phyloP scores from a whole-genome alignment of 2,329 filamentous ascomycete species.

The Plenodomus tracheiphilus region DNA sequence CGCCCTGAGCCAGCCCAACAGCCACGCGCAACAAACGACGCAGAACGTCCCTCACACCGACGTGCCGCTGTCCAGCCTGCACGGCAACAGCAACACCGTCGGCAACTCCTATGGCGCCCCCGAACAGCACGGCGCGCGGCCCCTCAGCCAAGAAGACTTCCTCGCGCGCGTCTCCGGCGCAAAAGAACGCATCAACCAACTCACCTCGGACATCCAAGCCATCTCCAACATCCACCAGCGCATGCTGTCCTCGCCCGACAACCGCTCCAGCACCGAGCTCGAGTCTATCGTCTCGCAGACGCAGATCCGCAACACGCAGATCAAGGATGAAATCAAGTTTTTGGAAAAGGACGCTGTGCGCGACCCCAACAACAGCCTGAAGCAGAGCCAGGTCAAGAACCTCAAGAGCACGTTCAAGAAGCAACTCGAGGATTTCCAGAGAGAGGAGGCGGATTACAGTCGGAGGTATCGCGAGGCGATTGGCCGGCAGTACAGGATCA shows the following conservation, averaged over 20 bases:
- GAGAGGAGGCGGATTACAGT: slow-evolving; percentile 72
- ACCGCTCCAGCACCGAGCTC: slow-evolving; percentile 56
- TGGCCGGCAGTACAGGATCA: slow-evolving; percentile 77
- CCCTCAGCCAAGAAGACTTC: slow-evolving; percentile 68
- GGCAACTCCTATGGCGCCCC: slow-evolving; percentile 35
- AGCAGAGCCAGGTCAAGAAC: slow-evolving; percentile 69
- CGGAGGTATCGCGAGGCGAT: slow-evolving; percentile 77
- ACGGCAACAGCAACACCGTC: neutral
- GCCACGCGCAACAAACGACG: slow-evolving; percentile 19
- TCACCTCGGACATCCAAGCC: slow-evolving; percentile 68
- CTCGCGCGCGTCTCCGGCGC: slow-evolving; percentile 67
- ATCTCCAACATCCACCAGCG: slow-evolving; percentile 74
- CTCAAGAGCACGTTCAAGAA: slow-evolving; percentile 74
- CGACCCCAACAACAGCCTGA: slow-evolving; percentile 66
- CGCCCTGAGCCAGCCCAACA: slow-evolving; percentile 15
- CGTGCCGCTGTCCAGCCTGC: slow-evolving; percentile 13
- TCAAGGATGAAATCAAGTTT: slow-evolving; percentile 78
- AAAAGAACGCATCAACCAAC: slow-evolving; percentile 67
- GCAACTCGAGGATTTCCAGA: slow-evolving; percentile 70
- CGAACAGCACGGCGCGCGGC: slow-evolving; percentile 57
- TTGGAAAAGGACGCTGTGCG: slow-evolving; percentile 71
- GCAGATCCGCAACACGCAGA: slow-evolving; percentile 71
- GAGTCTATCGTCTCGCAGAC: slow-evolving; percentile 71
- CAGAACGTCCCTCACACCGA: slow-evolving; percentile 19
- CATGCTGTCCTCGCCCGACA: slow-evolving; percentile 67